Base-by-base conservation (phyloP, 2,329 filamentous ascomycete genomes). In the Neurospora crassa region DNA sequence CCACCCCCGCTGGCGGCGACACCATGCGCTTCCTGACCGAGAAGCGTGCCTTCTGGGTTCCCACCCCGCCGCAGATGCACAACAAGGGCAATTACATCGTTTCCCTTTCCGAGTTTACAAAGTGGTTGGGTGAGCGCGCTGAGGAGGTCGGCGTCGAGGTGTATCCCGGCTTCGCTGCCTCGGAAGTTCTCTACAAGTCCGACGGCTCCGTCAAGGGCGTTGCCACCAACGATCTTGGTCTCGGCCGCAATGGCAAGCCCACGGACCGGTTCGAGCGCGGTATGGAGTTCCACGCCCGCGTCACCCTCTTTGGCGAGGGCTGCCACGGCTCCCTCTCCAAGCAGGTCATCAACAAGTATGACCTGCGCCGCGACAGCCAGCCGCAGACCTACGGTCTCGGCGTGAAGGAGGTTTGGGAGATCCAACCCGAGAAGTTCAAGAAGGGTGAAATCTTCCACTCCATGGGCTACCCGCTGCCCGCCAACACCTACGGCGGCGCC, bases 81-180 rank as follows among this genome's bases (percentile, higher is more conserved):
- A 99, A 99, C 80, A 89, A 97, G 78, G 96, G 96, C 76, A 99
- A 99, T 83, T 98, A 96, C 81, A 99, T 99, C 76, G 90, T 99
- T 78, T 97, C 93, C 78, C 83, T 99, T 78, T 98, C 96, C 81
- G 93, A 98, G 81, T 91, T 99, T 78, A 92, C 92, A 71, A 96
- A 95, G 82, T 99, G 96, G 96, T 86, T 99, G 2, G 94, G 93
- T 68, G 96, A 98, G 80, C 89, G 95, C 68, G 96, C 96, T n/a
- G 96, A 99, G 82, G 96, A 98, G 82, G 79, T 96, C 40, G 96
- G 96, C 41, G 96, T 99, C 40, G 96, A 99, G 82, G 89, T 99
- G 14, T 99, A 98, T 77, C 92, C 96, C 3, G 96, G 96, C 2
- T 99, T 99, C 77, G 94, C 96, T 16, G 96, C 94, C 3, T 93